phyloP scores from a whole-genome alignment of 78 protist species.

The Dictyostelium discoideum region dicty_2.7 NC_007090.3:4260501-4261000 shows the following conservation, averaged over 20 bases:
- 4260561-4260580: neutral
- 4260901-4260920: neutral
- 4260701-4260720: no score
- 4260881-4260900: conserved; percentile 16
- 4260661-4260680: no score
- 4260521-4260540: neutral
- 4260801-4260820: no score
- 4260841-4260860: neutral
- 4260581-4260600: neutral
- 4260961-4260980: neutral
- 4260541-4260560: neutral
- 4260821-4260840: neutral
- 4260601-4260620: neutral
- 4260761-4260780: neutral
- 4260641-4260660: no score
- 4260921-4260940: conserved; percentile 10
- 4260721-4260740: no score
- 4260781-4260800: neutral
- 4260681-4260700: no score
- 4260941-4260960: neutral
- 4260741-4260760: no score
- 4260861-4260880: conserved; percentile 12
- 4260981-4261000: neutral
- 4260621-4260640: neutral
- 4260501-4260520: neutral